phyloP scores from a whole-genome alignment of 805 yeast species.

The Starmerella stellata region DNA sequence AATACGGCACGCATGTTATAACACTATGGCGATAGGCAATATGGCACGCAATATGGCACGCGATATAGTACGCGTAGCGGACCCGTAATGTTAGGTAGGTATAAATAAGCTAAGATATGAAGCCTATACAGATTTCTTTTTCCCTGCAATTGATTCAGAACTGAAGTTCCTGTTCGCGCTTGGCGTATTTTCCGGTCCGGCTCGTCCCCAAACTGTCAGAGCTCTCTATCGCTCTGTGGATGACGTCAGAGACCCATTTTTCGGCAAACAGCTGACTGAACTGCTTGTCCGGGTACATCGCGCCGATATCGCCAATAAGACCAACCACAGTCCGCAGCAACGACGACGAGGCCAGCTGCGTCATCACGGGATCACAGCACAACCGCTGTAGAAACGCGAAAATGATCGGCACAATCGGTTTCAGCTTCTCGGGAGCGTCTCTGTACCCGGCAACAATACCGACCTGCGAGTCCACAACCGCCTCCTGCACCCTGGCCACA shows the following conservation, averaged over 20 bases:
- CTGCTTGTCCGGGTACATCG: constrained; percentile 66
- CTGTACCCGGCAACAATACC: constrained; percentile 87
- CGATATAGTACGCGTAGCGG: too few species aligned
- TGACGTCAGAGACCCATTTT: constrained; percentile 64
- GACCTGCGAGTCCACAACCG: constrained; percentile 89
- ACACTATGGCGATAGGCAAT: too few species aligned
- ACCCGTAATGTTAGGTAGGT: too few species aligned
- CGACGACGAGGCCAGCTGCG: constrained; percentile 36
- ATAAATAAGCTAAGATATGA: too few species aligned
- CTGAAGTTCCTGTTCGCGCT: constrained; percentile 54
- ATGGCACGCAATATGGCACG: too few species aligned
- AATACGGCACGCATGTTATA: too few species aligned
- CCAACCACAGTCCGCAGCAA: constrained; percentile 77
- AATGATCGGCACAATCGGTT: constrained; percentile 48
- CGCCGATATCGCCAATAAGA: constrained; percentile 77
- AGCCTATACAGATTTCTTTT: too few species aligned
- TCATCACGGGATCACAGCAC: constrained; percentile 41
- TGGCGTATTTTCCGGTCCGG: constrained; percentile 96
- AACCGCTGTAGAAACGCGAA: constrained; percentile 49
- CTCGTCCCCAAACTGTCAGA: constrained; percentile 47
- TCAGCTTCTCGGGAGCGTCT: constrained; percentile 44
- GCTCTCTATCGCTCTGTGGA: constrained; percentile 52
- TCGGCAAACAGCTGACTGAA: constrained; percentile 47
- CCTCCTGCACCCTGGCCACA: constrained; percentile 50
- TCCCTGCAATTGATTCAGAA: too few species aligned